A percentile compares a stretch with the other conserved stretches of the same genome.
These are phyloP conservation scores for Mycena leptocephala DNA, from an alignment of 768 basidiomycete species.

Conservation along the genomic window DNA sequence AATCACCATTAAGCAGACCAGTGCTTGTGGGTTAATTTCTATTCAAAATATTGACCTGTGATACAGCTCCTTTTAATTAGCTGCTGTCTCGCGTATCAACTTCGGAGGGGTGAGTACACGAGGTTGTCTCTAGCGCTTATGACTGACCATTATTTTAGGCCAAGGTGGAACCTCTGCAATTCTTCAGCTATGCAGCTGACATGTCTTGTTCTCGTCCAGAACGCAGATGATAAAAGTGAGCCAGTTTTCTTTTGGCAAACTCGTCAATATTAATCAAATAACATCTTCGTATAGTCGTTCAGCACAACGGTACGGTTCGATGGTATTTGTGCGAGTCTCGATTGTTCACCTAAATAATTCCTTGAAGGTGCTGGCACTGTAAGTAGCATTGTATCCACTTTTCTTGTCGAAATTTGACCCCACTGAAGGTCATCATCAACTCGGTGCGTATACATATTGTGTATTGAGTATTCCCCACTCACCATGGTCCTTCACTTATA, in stretches of 20 bases:
- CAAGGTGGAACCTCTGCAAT: slow-evolving; percentile 34
- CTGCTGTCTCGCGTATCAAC: slow-evolving; percentile 11
- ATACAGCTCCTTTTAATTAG: background rate
- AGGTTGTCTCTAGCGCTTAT: background rate
- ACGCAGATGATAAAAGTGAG: slow-evolving; percentile 51
- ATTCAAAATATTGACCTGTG: background rate
- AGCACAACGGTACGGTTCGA: slow-evolving; percentile 51
- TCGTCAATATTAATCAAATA: background rate
- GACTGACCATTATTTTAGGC: slow-evolving; percentile 38
- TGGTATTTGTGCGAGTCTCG: background rate
- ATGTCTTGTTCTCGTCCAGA: slow-evolving; percentile 29
- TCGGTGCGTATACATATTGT: slow-evolving; percentile 44
- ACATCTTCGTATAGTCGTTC: slow-evolving; percentile 42
- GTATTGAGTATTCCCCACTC: background rate
- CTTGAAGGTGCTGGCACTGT: slow-evolving; percentile 33
- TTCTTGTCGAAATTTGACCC: background rate
- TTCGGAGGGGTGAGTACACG: slow-evolving; percentile 1
- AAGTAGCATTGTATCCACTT: background rate
- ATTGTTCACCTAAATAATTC: background rate
- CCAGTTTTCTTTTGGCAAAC: background rate
- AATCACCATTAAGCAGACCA: slow-evolving; percentile 59
- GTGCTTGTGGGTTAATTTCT: slow-evolving; percentile 39
- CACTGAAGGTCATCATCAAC: slow-evolving; percentile 47
- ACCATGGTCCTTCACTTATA: slow-evolving; percentile 22
- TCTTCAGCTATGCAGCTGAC: background rate